Evolutionary conservation across 805 yeast species (phyloP).

Genomic region (Sugiyamaella marilandica): DNA sequence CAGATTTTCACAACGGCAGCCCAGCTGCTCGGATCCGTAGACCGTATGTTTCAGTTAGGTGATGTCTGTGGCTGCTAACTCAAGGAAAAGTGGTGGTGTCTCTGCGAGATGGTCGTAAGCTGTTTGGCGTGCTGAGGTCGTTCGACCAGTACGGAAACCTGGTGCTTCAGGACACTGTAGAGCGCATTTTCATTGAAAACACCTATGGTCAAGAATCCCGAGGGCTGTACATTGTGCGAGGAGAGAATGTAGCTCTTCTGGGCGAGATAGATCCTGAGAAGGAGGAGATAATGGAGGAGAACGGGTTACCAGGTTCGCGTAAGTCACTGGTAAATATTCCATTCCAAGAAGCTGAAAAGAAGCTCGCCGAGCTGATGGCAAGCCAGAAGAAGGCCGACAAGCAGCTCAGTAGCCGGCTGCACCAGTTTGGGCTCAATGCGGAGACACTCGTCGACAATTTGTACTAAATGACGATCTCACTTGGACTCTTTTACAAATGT

Average conservation of each 20-base stretch:
- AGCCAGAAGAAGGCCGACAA: conserved; percentile 17
- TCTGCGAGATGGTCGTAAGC: conserved; percentile 81
- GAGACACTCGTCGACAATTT: conserved; percentile 19
- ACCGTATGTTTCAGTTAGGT: conserved; percentile 31
- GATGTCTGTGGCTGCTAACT: conserved; percentile 1
- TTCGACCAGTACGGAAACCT: conserved; percentile 94
- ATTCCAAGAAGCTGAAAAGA: conserved; percentile 55
- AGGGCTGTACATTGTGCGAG: conserved; percentile 86
- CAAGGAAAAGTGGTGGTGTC: conserved; percentile 67
- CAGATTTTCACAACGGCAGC: conserved; percentile 43
- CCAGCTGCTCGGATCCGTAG: conserved; percentile 37
- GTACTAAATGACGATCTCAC: conserved; percentile 9
- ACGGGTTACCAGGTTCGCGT: conserved; percentile 39
- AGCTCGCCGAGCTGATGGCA: conserved; percentile 23
- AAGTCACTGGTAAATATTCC: conserved; percentile 52
- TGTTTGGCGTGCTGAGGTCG: conserved; percentile 86
- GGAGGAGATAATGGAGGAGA: conserved; percentile 51
- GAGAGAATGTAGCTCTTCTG: conserved; percentile 90
- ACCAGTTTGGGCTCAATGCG: conserved; percentile 13
- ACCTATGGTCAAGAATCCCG: conserved; percentile 67
- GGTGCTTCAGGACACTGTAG: conserved; percentile 86
- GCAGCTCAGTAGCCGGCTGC: conserved; percentile 10
- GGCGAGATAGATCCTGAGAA: conserved; percentile 90
- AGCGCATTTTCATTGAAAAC: conserved; percentile 58
- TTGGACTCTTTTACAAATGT: neutral